These are phyloP conservation scores for Melaleuca quinquenervia DNA, from an alignment of 345 rosid genomes.

Conservation along the genomic window DNA sequence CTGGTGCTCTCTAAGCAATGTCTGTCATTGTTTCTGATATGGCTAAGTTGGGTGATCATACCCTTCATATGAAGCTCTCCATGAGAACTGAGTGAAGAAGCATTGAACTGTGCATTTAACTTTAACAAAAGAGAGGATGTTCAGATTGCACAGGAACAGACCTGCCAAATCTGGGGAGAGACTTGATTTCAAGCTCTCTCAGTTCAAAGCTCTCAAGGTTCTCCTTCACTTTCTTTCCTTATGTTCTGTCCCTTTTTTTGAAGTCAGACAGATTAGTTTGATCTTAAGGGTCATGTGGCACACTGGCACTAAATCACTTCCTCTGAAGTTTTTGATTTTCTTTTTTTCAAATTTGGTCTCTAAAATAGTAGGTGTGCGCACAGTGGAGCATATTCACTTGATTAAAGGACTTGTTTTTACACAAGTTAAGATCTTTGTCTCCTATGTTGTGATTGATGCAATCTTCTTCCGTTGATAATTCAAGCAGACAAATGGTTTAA, in stretches of 20 bases:
- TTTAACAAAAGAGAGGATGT: constrained; percentile 12
- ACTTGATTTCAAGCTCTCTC: constrained; percentile 39
- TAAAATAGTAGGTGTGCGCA: not conserved
- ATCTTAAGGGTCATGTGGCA: not conserved
- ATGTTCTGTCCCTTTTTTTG: not conserved
- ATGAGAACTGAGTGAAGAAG: not conserved
- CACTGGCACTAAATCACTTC: not conserved
- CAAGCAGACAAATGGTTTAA: not conserved
- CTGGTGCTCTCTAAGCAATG: not conserved
- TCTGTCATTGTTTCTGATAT: not conserved
- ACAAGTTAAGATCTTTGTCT: not conserved
- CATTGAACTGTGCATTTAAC: not conserved
- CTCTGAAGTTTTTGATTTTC: not conserved
- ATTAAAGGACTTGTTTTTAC: not conserved
- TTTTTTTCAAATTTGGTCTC: not conserved
- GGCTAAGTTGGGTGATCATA: not conserved
- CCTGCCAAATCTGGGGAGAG: constrained; percentile 25
- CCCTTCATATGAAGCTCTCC: not conserved
- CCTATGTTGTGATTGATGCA: not conserved
- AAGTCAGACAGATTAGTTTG: not conserved
- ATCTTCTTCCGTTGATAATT: not conserved
- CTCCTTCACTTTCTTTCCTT: not conserved
- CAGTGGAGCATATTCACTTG: not conserved
- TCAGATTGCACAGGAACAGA: constrained; percentile 28
- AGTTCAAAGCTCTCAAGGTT: constrained; percentile 40